Percentiles rank a stretch among this genome's conserved stretches.
Conservation (phyloP, 371 early-diverging fungal species). For the Mortierella sp. region DNA sequence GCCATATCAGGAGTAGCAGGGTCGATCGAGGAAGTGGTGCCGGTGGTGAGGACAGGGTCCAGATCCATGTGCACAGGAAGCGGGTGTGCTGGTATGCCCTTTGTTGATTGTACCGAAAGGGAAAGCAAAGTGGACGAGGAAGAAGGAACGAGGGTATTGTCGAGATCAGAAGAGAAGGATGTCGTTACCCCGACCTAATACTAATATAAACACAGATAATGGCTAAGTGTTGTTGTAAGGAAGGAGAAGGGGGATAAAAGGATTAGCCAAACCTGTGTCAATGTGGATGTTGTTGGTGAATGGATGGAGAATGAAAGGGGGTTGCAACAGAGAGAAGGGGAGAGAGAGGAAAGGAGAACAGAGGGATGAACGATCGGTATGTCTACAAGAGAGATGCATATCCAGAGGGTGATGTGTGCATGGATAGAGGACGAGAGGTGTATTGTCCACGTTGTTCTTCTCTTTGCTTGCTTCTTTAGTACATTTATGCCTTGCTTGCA, state of each 20-base stretch:
- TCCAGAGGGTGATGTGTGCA: background rate
- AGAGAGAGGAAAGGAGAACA: background rate
- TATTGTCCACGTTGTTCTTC: background rate
- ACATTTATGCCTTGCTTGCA: no score
- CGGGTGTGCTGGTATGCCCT: background rate
- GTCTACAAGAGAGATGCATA: background rate
- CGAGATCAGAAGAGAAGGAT: background rate
- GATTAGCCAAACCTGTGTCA: slow-evolving; percentile 5
- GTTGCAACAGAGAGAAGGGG: background rate
- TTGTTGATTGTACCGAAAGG: background rate
- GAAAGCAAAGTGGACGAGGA: background rate
- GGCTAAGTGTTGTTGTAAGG: background rate
- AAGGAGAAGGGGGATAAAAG: background rate
- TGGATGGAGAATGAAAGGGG: background rate
- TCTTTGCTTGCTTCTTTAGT: no score
- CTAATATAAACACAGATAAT: background rate
- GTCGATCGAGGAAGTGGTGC: background rate
- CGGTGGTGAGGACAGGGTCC: slow-evolving; percentile 18
- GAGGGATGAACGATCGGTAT: slow-evolving; percentile 4
- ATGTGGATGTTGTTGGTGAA: background rate
- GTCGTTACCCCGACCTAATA: slow-evolving; percentile 1
- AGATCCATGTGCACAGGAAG: slow-evolving; percentile 33
- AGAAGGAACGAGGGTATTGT: background rate
- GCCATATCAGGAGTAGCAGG: slow-evolving; percentile 5
- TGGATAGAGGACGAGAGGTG: background rate